Percentiles rank a stretch among this genome's conserved stretches.
These are phyloP conservation scores for Sclerotinia glacialis DNA, from an alignment of 2,329 filamentous ascomycete species.

Conservation along the genomic window DNA sequence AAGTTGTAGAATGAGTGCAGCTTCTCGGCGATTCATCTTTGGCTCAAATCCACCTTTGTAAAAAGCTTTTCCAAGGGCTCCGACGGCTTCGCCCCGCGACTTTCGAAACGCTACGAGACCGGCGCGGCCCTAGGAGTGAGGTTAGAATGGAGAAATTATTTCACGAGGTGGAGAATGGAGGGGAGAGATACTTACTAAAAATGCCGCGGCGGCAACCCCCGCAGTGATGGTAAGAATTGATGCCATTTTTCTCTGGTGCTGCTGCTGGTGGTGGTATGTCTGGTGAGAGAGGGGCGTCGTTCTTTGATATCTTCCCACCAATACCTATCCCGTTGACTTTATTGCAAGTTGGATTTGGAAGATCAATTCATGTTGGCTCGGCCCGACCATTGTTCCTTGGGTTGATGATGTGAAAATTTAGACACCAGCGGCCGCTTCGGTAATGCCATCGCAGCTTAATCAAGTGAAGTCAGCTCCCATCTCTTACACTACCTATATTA, in stretches of 20 bases:
- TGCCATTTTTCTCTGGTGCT: slow-evolving; percentile 47
- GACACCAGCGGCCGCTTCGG: background rate
- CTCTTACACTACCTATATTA: no score
- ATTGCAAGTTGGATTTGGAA: background rate
- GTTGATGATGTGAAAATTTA: background rate
- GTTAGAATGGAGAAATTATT: background rate
- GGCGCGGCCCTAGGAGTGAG: slow-evolving; percentile 69
- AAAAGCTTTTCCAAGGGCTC: slow-evolving; percentile 82
- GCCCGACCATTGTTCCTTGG: background rate
- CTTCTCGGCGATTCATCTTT: slow-evolving; percentile 90
- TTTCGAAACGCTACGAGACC: slow-evolving; percentile 85
- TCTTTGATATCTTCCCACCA: slow-evolving; percentile 2
- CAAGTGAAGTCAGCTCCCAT: no score
- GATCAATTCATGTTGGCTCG: background rate
- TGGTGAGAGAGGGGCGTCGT: background rate
- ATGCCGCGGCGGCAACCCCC: slow-evolving; percentile 63
- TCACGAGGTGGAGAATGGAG: slow-evolving; percentile 15
- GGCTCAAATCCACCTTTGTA: slow-evolving; percentile 99
- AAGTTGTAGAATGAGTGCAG: slow-evolving; percentile 83
- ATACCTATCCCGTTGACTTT: background rate
- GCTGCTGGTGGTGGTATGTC: background rate
- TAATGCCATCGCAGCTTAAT: no score
- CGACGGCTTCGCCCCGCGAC: slow-evolving; percentile 69
- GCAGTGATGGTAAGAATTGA: slow-evolving; percentile 57
- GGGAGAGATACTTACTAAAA: slow-evolving; percentile 50